phyloP scores from a whole-genome alignment of 2,329 filamentous ascomycete genomes.

The Fusarium poae region DNA sequence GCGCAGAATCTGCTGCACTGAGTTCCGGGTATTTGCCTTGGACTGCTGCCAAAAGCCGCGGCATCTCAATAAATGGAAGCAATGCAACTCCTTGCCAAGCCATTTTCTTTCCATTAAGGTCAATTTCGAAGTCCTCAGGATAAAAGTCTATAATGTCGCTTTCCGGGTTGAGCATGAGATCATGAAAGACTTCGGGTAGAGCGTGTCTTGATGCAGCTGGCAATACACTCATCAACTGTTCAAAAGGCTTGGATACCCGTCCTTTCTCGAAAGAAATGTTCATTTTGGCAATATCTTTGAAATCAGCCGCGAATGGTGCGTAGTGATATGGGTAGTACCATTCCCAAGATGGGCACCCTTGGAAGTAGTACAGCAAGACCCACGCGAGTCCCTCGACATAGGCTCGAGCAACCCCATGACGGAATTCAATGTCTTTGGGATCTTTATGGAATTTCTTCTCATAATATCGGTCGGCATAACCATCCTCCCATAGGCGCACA shows the following conservation, averaged over 20 bases:
- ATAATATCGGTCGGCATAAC: conserved; percentile 96
- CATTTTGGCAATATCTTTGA: conserved; percentile 84
- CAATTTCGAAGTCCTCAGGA: conserved; percentile 91
- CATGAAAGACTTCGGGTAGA: conserved; percentile 88
- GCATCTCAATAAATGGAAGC: conserved; percentile 95
- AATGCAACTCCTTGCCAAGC: conserved; percentile 97
- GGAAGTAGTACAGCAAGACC: conserved; percentile 97
- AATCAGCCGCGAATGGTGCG: conserved; percentile 96
- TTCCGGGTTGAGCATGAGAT: conserved; percentile 87
- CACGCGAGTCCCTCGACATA: conserved; percentile 96
- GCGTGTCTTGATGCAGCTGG: conserved; percentile 93
- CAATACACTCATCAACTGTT: conserved; percentile 98
- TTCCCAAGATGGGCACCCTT: conserved; percentile 97
- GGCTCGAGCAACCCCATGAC: conserved; percentile 87
- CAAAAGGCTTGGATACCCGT: conserved; percentile 88
- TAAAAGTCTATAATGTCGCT: conserved; percentile 98
- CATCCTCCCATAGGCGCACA: conserved; percentile 93
- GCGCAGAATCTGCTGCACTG: conserved; percentile 78
- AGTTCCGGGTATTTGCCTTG: conserved; percentile 84
- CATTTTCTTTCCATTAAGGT: conserved; percentile 98
- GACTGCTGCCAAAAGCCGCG: conserved; percentile 84
- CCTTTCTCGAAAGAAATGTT: conserved; percentile 86
- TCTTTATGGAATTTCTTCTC: conserved; percentile 94
- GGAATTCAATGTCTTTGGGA: conserved; percentile 84
- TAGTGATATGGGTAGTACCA: conserved; percentile 99